Base-by-base conservation (phyloP, 2,329 filamentous ascomycete species). In the Fusarium albosuccineum region DNA sequence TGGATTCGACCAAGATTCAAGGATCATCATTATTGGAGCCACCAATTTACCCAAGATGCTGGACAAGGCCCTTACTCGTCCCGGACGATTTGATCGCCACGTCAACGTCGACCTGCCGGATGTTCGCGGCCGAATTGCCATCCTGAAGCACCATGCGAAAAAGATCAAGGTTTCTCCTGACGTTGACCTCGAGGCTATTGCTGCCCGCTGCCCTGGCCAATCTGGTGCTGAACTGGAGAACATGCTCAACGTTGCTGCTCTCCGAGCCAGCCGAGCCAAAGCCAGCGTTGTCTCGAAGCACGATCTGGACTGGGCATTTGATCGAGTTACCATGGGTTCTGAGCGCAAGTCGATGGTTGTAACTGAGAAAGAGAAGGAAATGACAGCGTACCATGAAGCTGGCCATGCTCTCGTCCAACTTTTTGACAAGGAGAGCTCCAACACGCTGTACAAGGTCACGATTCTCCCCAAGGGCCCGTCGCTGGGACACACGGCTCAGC, bases 151-250 rank as follows among this genome's bases (percentile, higher is more conserved):
- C 76, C 94, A 99, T 80, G 91, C 96, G 79, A 92, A 93, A 81
- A 96, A 97, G 77, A 91, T 99, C 75, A 93, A 95, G 79, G 85
- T 92, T 51, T 86, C 88, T 34, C 83, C 88, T 6, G 91, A 97
- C 73, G 92, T 97, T 44, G 94, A 97, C 77, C 83, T 97, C 37
- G 88, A 92, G 27, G 86, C 92, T 61, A 88, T 99, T 73, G 96
- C 96, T 36, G 89, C 92, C 64, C 93, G 93, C 64, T 97, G 94
- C 13, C 90, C 93, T 56, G 96, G 96, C 10, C 94, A 97, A 73
- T 98, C 95, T 49, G 96, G 96, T 70, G 96, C 96, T 17, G 96
- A 99, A 73, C 85, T 99, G 11, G 96, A 98, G 81, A 99, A 97
- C 77, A 89, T 99, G 72, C 92, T 97, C 75, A 99, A 99, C 80